A percentile compares a stretch with the other conserved stretches of the same genome.
Evolutionary conservation across 2,329 filamentous ascomycete species (phyloP).

Genomic region (Cryphonectria carpinicola): DNA sequence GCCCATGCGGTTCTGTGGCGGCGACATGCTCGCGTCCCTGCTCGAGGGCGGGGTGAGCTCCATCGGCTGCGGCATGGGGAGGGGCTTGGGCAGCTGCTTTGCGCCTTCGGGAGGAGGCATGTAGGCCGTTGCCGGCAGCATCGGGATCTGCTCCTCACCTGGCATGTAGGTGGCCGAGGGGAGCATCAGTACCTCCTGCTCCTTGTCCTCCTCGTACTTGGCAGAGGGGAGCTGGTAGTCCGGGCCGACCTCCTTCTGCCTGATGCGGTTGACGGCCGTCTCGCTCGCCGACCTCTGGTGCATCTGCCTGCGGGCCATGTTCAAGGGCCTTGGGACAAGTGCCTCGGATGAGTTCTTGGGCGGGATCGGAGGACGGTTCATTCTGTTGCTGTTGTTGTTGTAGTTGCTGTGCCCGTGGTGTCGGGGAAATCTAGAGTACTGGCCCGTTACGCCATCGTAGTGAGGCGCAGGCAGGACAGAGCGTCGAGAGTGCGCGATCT

Average conservation of each 20-base stretch:
- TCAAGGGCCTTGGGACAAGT: constrained; percentile 22
- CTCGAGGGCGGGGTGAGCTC: constrained; percentile 27
- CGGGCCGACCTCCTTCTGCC: not conserved
- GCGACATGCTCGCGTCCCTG: constrained; percentile 25
- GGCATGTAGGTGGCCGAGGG: constrained; percentile 17
- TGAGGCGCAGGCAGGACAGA: constrained; percentile 27
- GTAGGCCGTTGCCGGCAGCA: constrained; percentile 23
- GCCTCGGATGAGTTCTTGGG: constrained; percentile 16
- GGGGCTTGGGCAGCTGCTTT: constrained; percentile 15
- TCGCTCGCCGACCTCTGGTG: constrained; percentile 26
- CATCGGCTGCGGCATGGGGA: constrained; percentile 25
- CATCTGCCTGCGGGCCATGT: constrained; percentile 17
- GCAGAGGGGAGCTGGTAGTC: constrained; percentile 24
- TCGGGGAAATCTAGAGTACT: constrained; percentile 23
- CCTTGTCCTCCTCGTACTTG: not conserved
- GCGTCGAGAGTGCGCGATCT: constrained; percentile 29
- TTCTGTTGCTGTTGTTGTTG: constrained; percentile 5
- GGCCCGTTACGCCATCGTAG: constrained; percentile 26
- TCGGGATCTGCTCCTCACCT: constrained; percentile 7
- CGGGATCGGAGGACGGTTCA: constrained; percentile 4
- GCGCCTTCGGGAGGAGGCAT: constrained; percentile 20
- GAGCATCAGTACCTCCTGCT: constrained; percentile 15
- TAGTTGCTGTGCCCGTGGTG: constrained; percentile 16
- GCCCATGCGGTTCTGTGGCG: constrained; percentile 24
- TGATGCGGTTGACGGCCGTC: constrained; percentile 17